A percentile compares a stretch with the other conserved stretches of the same genome.
These are phyloP conservation scores for Heterobasidion parviporum DNA, from an alignment of 1,284 basidiomycete species.

Conservation along the genomic window DNA sequence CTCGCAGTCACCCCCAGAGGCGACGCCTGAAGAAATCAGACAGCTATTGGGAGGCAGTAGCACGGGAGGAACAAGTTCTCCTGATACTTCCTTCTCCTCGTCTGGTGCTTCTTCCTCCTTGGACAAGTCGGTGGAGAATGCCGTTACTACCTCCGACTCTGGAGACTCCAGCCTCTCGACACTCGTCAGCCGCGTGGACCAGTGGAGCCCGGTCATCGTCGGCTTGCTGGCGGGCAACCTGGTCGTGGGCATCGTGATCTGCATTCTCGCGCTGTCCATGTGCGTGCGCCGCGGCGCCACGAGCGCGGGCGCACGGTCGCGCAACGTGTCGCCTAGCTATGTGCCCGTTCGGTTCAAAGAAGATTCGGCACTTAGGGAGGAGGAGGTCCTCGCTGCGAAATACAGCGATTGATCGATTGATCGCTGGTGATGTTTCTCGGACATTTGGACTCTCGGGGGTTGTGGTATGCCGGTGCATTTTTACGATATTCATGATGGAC, in stretches of 20 bases:
- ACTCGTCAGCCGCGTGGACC: not conserved
- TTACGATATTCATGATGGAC: too few relatives aligned
- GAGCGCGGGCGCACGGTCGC: not conserved
- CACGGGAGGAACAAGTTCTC: not conserved
- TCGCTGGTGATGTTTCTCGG: too few relatives aligned
- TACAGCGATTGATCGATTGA: not conserved
- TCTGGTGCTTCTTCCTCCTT: not conserved
- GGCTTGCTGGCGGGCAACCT: slow-evolving; percentile 1
- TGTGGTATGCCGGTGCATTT: too few relatives aligned
- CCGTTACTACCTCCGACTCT: not conserved
- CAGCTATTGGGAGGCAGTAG: not conserved
- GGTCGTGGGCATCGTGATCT: not conserved
- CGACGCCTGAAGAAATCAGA: not conserved
- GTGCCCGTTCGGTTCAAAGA: not conserved
- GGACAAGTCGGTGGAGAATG: not conserved
- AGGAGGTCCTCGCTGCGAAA: not conserved
- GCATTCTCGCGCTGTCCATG: not conserved
- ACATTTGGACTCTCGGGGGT: too few relatives aligned
- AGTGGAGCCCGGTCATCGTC: not conserved
- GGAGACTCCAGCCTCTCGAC: not conserved
- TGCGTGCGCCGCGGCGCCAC: not conserved
- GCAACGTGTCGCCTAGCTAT: not conserved
- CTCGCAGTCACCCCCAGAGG: not conserved
- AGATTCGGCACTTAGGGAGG: not conserved
- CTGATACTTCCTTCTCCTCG: not conserved